Percentiles rank a stretch among this genome's conserved stretches.
phyloP scores from a whole-genome alignment of 352 stramenopile genomes.

The Pythium oligandrum region DNA sequence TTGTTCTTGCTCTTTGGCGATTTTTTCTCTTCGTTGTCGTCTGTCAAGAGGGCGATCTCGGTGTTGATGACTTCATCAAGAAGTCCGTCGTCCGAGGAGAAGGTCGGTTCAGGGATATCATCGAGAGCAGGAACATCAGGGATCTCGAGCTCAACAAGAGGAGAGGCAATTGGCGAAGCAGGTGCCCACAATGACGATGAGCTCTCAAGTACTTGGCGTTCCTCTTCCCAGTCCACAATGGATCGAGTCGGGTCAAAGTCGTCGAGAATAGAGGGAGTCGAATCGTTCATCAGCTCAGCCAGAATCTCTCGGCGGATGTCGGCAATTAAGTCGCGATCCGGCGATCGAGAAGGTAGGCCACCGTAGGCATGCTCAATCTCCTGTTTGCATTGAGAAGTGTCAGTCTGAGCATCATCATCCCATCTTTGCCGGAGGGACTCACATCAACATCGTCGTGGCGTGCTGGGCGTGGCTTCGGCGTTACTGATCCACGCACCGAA shows the following conservation, averaged over 20 bases:
- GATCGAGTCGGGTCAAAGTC: constrained; percentile 27
- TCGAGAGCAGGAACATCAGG: constrained; percentile 8
- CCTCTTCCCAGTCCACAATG: constrained; percentile 26
- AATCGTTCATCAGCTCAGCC: constrained; percentile 39
- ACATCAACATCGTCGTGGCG: constrained; percentile 38
- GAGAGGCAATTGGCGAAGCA: constrained; percentile 10
- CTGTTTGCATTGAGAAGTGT: constrained; percentile 11
- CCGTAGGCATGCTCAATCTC: constrained; percentile 75
- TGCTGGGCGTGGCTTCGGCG: constrained; percentile 8
- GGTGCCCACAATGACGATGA: constrained; percentile 54
- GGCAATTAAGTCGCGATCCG: constrained; percentile 33
- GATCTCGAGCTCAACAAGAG: constrained; percentile 15
- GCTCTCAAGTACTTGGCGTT: constrained; percentile 26
- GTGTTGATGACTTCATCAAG: constrained; percentile 53
- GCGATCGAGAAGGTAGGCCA: constrained; percentile 32
- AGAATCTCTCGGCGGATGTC: constrained; percentile 50
- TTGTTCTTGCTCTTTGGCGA: no score
- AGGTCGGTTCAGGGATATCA: not conserved
- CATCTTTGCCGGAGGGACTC: not conserved
- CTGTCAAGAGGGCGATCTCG: constrained; percentile 32
- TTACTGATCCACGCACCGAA: constrained; percentile 12
- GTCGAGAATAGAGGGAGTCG: constrained; percentile 45
- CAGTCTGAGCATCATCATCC: not conserved
- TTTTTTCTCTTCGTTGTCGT: no score
- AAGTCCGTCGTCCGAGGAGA: constrained; percentile 19